Conservation (phyloP, 768 basidiomycete species). For the Boletus pseudopeckii region DNA sequence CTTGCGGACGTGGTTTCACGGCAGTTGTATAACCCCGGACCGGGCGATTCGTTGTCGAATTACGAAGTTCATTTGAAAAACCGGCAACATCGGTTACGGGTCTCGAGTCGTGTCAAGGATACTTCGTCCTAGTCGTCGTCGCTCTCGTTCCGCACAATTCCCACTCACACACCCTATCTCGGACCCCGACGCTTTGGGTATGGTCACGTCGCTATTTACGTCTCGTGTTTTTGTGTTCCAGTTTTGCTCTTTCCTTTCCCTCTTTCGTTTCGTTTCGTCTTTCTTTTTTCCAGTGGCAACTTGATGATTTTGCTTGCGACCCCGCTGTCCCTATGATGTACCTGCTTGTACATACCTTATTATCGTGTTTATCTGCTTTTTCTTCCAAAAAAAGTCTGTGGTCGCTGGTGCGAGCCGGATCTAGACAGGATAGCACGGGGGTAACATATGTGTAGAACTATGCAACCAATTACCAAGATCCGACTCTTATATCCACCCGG, state of each 20-base stretch:
- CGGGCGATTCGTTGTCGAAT: slow-evolving; percentile 80
- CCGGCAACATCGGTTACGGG: slow-evolving; percentile 71
- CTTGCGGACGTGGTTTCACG: not conserved
- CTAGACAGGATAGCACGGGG: not conserved
- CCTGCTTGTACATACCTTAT: slow-evolving; percentile 37
- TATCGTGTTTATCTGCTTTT: slow-evolving; percentile 31
- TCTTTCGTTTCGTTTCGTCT: not conserved
- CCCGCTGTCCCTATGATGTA: slow-evolving; percentile 24
- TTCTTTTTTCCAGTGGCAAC: slow-evolving; percentile 8
- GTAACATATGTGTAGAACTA: slow-evolving; percentile 1
- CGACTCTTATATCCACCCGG: too few relatives aligned
- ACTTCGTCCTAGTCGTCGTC: slow-evolving; percentile 18
- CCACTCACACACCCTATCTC: slow-evolving; percentile 5
- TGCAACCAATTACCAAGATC: not conserved
- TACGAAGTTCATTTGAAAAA: slow-evolving; percentile 93
- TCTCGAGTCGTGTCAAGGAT: slow-evolving; percentile 49
- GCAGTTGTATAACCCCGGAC: slow-evolving; percentile 88
- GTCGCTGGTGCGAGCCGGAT: slow-evolving; percentile 7
- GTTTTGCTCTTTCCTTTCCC: not conserved
- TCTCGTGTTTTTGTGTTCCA: slow-evolving; percentile 7
- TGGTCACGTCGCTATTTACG: slow-evolving; percentile 13
- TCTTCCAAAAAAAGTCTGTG: not conserved
- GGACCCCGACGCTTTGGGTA: slow-evolving; percentile 10
- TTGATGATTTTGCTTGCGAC: slow-evolving; percentile 21
- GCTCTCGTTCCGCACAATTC: not conserved